These are phyloP conservation scores for Beta vulgaris DNA, from an alignment of 148 eudicot species.

Conservation along the genomic window DNA sequence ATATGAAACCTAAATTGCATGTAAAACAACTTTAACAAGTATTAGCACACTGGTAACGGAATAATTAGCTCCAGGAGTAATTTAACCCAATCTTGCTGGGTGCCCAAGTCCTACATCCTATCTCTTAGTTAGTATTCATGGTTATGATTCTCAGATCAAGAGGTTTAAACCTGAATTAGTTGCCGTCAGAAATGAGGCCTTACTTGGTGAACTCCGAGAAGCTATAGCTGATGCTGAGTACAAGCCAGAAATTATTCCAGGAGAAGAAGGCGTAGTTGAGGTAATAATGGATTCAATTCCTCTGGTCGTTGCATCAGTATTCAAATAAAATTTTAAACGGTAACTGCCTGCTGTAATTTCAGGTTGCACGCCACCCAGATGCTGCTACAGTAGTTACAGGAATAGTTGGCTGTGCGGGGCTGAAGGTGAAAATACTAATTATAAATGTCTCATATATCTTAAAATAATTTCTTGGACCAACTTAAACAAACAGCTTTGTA, in stretches of 20 bases:
- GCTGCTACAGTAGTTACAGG: conserved; percentile 92
- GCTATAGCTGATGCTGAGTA: conserved; percentile 79
- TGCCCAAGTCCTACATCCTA: not conserved
- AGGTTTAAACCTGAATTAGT: conserved; percentile 86
- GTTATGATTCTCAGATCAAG: conserved; percentile 53
- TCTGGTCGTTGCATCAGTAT: not conserved
- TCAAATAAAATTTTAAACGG: not conserved
- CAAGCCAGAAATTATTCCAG: conserved; percentile 95
- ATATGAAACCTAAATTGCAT: not conserved
- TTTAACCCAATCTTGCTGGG: not conserved
- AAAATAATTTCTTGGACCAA: not conserved
- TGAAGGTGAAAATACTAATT: conserved; percentile 50
- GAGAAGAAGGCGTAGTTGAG: conserved; percentile 91
- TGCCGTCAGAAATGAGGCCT: conserved; percentile 70
- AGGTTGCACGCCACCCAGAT: conserved; percentile 99
- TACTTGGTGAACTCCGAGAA: conserved; percentile 76
- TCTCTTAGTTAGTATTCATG: not conserved
- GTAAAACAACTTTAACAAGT: not conserved
- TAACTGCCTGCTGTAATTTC: conserved; percentile 18
- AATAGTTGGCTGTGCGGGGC: conserved; percentile 98
- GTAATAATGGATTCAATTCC: conserved; percentile 32
- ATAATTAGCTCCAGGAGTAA: not conserved
- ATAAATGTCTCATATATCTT: not conserved
- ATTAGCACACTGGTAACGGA: not conserved
- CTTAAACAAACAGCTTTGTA: not conserved